phyloP scores from a whole-genome alignment of 2,329 filamentous ascomycete genomes.

The Fusarium caatingaense region DNA sequence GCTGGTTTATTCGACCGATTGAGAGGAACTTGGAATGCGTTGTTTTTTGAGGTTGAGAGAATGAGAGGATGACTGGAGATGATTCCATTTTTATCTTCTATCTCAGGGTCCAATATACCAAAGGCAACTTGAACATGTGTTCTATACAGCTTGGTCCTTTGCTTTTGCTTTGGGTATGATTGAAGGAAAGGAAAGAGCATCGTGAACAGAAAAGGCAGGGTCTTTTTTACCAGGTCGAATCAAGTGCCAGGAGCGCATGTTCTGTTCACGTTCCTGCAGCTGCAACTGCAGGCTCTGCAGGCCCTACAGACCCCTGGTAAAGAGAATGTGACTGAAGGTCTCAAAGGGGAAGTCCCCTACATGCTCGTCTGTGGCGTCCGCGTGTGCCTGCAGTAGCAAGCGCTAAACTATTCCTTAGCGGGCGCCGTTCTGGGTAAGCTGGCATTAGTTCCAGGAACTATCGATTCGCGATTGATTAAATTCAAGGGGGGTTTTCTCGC shows the following conservation, averaged over 20 bases:
- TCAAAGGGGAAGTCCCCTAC: constrained; percentile 15
- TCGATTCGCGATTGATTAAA: constrained; percentile 32
- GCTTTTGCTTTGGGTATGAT: constrained; percentile 2
- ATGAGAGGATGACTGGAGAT: constrained; percentile 17
- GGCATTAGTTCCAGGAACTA: constrained; percentile 40
- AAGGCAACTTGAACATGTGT: constrained; percentile 26
- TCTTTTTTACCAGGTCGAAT: constrained; percentile 22
- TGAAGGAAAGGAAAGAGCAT: constrained; percentile 24
- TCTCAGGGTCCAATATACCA: neutral
- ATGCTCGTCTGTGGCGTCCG: constrained; percentile 24
- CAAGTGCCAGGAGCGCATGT: constrained; percentile 36
- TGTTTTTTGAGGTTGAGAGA: constrained; percentile 11
- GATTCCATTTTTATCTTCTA: constrained; percentile 21
- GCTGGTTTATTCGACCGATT: constrained; percentile 10
- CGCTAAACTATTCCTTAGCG: neutral
- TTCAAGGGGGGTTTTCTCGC: constrained; percentile 1
- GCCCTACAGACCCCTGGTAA: neutral
- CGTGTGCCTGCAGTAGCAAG: constrained; percentile 38
- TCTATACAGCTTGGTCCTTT: constrained; percentile 12
- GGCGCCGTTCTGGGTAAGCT: constrained; percentile 6
- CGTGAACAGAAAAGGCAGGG: constrained; percentile 4
- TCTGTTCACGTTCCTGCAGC: constrained; percentile 4
- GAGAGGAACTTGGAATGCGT: constrained; percentile 20
- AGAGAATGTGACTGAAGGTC: constrained; percentile 5
- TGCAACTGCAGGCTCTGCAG: neutral